Percentiles rank a stretch among this genome's conserved stretches.
Conservation (phyloP, 192 early-diverging fungal species). For the Coemansia sp. region DNA sequence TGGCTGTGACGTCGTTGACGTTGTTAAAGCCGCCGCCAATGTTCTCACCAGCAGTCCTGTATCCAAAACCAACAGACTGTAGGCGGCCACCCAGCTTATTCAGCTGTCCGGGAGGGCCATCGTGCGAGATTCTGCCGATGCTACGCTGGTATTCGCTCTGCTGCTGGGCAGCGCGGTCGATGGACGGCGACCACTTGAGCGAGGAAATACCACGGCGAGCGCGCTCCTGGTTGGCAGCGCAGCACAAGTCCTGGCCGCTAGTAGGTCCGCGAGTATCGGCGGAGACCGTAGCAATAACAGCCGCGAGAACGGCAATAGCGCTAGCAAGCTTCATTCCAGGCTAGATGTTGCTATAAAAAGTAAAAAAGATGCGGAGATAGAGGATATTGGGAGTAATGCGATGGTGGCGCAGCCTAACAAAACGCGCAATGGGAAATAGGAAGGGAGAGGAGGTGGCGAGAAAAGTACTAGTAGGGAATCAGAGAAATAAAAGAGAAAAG, state of each 20-base stretch:
- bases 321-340: conserved; percentile 42
- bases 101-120: conserved; percentile 5
- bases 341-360: neutral
- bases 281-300: conserved; percentile 12
- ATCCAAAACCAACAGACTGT: conserved; percentile 11
- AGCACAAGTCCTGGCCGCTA: conserved; percentile 43
- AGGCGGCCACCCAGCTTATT: conserved; percentile 34
- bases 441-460: neutral
- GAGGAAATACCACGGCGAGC: conserved; percentile 9
- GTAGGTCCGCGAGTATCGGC: conserved; percentile 28
- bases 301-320: conserved; percentile 26
- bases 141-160: conserved; percentile 33
- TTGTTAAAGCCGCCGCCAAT: conserved; percentile 23
- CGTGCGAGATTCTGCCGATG: conserved; percentile 17
- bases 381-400: neutral
- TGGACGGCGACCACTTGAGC: conserved; percentile 30
- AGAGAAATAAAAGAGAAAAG: neutral
- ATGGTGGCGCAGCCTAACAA: conserved; percentile 32
- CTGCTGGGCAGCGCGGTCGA: conserved; percentile 25
- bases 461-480: neutral
- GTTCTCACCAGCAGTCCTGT: conserved; percentile 50
- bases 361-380: neutral
- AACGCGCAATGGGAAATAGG: neutral
- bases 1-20: conserved; percentile 17
- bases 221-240: conserved; percentile 48